Percentiles rank a stretch among this genome's conserved stretches.
phyloP scores from a whole-genome alignment of 345 rosid species.

The Populus ilicifolia region DNA sequence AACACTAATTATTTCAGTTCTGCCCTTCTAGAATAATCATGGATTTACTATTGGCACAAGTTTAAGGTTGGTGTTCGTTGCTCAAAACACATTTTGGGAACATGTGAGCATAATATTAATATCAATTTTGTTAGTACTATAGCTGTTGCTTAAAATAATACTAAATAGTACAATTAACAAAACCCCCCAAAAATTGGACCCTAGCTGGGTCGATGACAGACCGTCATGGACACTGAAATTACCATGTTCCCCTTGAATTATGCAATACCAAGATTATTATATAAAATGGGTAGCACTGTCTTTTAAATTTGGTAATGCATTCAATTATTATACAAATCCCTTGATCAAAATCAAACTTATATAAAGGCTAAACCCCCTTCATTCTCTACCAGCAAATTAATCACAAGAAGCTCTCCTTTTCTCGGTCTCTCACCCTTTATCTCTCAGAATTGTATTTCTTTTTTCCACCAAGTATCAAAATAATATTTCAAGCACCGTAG shows the following conservation, averaged over 20 bases:
- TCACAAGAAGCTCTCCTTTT: conserved; percentile 7
- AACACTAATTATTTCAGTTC: too few species aligned
- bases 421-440: neutral
- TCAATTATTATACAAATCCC: neutral
- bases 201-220: conserved; percentile 28
- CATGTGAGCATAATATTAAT: neutral
- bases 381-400: conserved; percentile 15
- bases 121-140: neutral
- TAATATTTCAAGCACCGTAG: neutral
- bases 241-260: neutral
- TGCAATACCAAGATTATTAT: neutral
- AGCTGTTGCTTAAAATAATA: neutral
- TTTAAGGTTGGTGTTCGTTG: neutral
- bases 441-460: too few species aligned
- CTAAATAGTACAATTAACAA: neutral
- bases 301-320: neutral
- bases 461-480: neutral
- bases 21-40: too few species aligned
- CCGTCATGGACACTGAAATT: conserved; percentile 9
- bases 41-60: too few species aligned
- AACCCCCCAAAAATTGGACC: neutral
- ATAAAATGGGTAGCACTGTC: conserved; percentile 9
- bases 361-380: conserved; percentile 24
- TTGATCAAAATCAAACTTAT: conserved; percentile 22
- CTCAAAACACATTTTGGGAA: conserved; percentile 4